Conservation (phyloP, 2,329 filamentous ascomycete species). For the Ascochyta clinopodiicola region DNA sequence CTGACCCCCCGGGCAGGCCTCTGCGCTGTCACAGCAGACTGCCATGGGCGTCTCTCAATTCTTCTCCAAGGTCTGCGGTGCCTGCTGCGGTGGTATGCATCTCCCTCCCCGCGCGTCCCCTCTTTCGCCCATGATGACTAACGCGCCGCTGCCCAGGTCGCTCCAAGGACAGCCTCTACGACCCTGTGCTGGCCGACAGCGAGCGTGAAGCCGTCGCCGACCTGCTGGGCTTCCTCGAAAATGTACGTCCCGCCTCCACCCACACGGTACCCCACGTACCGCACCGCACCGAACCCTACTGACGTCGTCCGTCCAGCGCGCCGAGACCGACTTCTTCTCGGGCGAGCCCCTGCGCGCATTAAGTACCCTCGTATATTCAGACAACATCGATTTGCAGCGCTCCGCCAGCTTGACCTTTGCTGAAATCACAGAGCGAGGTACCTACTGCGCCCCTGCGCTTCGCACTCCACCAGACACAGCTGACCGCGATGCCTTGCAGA, state of each 20-base stretch:
- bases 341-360: slow-evolving; percentile 92
- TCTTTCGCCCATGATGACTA: slow-evolving; percentile 22
- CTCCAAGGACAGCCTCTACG: slow-evolving; percentile 56
- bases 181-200: slow-evolving; percentile 82
- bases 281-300: slow-evolving; percentile 32
- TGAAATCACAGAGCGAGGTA: slow-evolving; percentile 98
- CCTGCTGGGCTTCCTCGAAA: slow-evolving; percentile 92
- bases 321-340: slow-evolving; percentile 97
- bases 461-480: slow-evolving; percentile 7
- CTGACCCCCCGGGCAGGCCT: slow-evolving; percentile 17
- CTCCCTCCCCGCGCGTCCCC: neutral
- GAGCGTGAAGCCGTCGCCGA: slow-evolving; percentile 97
- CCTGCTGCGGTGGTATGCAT: slow-evolving; percentile 49
- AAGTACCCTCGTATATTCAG: slow-evolving; percentile 95
- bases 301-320: slow-evolving; percentile 66
- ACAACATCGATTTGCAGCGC: slow-evolving; percentile 96
- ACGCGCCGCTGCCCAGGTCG: slow-evolving; percentile 44
- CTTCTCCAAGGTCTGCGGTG: slow-evolving; percentile 46
- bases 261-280: neutral
- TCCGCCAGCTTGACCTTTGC: slow-evolving; percentile 98
- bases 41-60: slow-evolving; percentile 48
- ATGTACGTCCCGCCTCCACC: slow-evolving; percentile 62
- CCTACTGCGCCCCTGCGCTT: slow-evolving; percentile 16
- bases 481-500: slow-evolving; percentile 65
- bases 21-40: slow-evolving; percentile 28